phyloP scores from a whole-genome alignment of 306 rosid genomes.

The Casuarina cunninghamiana region DNA sequence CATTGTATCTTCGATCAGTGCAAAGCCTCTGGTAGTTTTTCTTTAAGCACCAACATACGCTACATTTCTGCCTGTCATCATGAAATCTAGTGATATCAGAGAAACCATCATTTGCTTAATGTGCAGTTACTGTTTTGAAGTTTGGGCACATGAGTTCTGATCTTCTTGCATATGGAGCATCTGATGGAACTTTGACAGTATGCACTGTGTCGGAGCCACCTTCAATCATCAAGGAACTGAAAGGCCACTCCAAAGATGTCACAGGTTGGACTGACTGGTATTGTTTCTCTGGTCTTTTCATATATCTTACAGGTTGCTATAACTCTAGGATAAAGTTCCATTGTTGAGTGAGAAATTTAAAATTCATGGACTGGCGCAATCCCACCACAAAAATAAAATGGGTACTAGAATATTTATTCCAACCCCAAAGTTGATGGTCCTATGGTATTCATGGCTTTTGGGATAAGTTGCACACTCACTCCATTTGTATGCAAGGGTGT shows the following conservation, averaged over 20 bases:
- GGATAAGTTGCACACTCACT: background rate
- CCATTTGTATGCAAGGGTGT: background rate
- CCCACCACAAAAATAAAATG: background rate
- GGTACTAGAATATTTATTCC: background rate
- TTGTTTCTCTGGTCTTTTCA: slow-evolving; percentile 45
- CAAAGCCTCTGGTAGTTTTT: slow-evolving; percentile 76
- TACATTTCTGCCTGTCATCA: slow-evolving; percentile 12
- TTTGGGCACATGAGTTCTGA: slow-evolving; percentile 99
- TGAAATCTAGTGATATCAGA: slow-evolving; percentile 20
- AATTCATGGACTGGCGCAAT: background rate
- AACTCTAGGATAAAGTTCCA: background rate
- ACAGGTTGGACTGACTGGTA: slow-evolving; percentile 83
- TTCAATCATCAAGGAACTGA: slow-evolving; percentile 65
- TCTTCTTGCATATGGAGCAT: slow-evolving; percentile 92
- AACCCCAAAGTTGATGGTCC: background rate
- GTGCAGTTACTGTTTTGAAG: slow-evolving; percentile 87
- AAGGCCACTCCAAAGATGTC: slow-evolving; percentile 91
- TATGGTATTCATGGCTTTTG: background rate
- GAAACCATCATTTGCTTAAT: slow-evolving; percentile 36
- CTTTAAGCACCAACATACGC: slow-evolving; percentile 5
- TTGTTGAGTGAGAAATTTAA: background rate
- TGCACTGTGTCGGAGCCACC: slow-evolving; percentile 86
- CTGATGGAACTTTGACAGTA: slow-evolving; percentile 94
- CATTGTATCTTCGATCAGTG: slow-evolving; percentile 95
- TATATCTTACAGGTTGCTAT: slow-evolving; percentile 20